Base-by-base conservation (phyloP, 805 yeast genomes). In the Metschnikowia baotianmanensis region DNA sequence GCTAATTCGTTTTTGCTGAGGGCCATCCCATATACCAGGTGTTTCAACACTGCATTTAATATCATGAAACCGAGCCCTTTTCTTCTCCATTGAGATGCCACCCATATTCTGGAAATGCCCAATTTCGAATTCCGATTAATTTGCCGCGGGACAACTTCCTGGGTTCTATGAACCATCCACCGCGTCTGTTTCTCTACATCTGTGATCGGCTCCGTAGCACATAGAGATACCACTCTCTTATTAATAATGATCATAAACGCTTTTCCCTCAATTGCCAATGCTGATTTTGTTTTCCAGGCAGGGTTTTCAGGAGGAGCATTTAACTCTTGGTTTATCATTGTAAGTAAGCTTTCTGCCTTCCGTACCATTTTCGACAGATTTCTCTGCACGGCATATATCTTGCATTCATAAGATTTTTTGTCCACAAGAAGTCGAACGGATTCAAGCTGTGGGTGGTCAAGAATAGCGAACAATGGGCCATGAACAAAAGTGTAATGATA, bases 131-230 rank as follows among this genome's bases (percentile, higher is more conserved):
- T 55, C 0, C 49, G 50, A 21, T 80, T 64, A 3, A 53, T 50
- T 36, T 69, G 75, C 5, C 66, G 56, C 3, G 78, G 77, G 0
- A 82, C 82, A 0, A 68, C 42, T 8, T 73, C 57, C 28, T 79
- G 81, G 3, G 76, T 70, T 3, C 71, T 73, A 38, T 68, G 57
- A 0, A 80, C 61, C 78, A 82, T 76, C 90, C 90, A 83, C 26
- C 73, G 59, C 0, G 83, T 77, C 28, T 65, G 63, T 4, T 27
- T 42, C 9, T 36, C 51, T 3, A 24, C 39, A 17, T 59, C 52
- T 0, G 21, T 13, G 1, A 70, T 60, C 23, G 68, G 61, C 36
- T 81, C 86, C 1, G 80, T 69, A 2, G 80, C 72, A 7, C 80
- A 67, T 1, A 81, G 51, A 0, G 84, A 89, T 2, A 83, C 68